These are phyloP conservation scores for Metschnikowia matae DNA, from an alignment of 805 yeast genomes.

Conservation along the genomic window DNA sequence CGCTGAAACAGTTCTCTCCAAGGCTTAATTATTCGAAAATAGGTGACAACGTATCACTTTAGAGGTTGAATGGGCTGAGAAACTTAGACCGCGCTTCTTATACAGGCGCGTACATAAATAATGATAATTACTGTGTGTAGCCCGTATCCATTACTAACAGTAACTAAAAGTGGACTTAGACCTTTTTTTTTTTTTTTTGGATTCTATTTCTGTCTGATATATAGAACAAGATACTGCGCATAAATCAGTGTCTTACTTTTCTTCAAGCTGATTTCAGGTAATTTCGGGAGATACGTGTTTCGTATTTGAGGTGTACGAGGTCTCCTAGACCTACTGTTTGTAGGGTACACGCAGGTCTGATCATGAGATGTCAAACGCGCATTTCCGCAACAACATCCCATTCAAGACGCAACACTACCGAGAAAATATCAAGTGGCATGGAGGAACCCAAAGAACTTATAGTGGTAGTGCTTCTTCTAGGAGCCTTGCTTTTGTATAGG, in stretches of 20 bases:
- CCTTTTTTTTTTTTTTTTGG: too few species aligned
- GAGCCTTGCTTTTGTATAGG: constrained; percentile 18
- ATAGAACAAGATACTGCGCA: too few species aligned
- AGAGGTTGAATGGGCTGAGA: background rate
- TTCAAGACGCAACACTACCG: background rate
- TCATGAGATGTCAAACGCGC: background rate
- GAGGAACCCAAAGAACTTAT: constrained; percentile 13
- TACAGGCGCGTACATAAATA: constrained; percentile 1
- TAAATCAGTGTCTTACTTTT: too few species aligned
- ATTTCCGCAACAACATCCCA: background rate
- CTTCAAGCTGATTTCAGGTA: background rate
- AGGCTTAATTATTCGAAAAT: background rate
- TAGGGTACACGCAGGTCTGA: background rate
- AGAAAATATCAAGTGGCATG: background rate
- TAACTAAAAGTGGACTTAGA: too few species aligned
- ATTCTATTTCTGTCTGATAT: too few species aligned
- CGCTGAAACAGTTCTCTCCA: background rate
- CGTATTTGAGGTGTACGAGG: background rate
- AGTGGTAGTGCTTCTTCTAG: constrained; percentile 15
- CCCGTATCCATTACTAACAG: too few species aligned
- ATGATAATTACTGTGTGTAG: too few species aligned
- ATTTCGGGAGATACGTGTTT: background rate
- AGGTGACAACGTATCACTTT: background rate
- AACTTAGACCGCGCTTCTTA: constrained; percentile 2
- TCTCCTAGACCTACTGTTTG: background rate